phyloP scores from a whole-genome alignment of 495 filamentous ascomycete species.

The Venustampulla echinocandica region DNA sequence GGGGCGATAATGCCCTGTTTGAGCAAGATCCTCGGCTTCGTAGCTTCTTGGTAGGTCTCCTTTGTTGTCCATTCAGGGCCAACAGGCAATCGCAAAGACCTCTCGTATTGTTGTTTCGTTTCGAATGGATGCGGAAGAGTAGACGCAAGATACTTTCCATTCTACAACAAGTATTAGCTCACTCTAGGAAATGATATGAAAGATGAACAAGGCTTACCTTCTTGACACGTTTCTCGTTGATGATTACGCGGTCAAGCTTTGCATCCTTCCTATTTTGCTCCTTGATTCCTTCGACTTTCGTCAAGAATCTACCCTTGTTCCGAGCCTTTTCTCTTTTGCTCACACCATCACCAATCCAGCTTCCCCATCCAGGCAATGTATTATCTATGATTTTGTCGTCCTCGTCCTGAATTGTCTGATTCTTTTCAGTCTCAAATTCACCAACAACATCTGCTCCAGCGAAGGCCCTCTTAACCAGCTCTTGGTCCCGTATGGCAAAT shows the following conservation, averaged over 20 bases:
- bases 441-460: slow-evolving; percentile 82
- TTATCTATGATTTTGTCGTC: slow-evolving; percentile 79
- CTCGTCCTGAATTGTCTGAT: slow-evolving; percentile 61
- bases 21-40: slow-evolving; percentile 84
- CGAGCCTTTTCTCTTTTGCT: slow-evolving; percentile 49
- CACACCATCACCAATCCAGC: slow-evolving; percentile 77
- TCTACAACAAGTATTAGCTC: slow-evolving; percentile 40
- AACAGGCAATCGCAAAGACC: slow-evolving; percentile 74
- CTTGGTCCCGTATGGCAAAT: slow-evolving; percentile 65
- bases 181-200: not conserved
- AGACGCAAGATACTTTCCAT: slow-evolving; percentile 76
- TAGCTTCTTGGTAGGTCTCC: slow-evolving; percentile 78
- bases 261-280: slow-evolving; percentile 70
- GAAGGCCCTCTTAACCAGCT: slow-evolving; percentile 77
- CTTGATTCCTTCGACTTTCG: slow-evolving; percentile 68
- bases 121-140: slow-evolving; percentile 82
- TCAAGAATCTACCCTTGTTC: slow-evolving; percentile 49
- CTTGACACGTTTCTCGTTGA: slow-evolving; percentile 84
- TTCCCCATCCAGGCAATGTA: slow-evolving; percentile 87
- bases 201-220: slow-evolving; percentile 53
- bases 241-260: slow-evolving; percentile 74
- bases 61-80: slow-evolving; percentile 95
- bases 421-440: slow-evolving; percentile 77
- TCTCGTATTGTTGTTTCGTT: slow-evolving; percentile 79
- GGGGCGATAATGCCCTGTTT: slow-evolving; percentile 89